A percentile compares a stretch with the other conserved stretches of the same genome.
Evolutionary conservation across 2,329 filamentous ascomycete species (phyloP).

Genomic region (Lasiodiplodia citricola): DNA sequence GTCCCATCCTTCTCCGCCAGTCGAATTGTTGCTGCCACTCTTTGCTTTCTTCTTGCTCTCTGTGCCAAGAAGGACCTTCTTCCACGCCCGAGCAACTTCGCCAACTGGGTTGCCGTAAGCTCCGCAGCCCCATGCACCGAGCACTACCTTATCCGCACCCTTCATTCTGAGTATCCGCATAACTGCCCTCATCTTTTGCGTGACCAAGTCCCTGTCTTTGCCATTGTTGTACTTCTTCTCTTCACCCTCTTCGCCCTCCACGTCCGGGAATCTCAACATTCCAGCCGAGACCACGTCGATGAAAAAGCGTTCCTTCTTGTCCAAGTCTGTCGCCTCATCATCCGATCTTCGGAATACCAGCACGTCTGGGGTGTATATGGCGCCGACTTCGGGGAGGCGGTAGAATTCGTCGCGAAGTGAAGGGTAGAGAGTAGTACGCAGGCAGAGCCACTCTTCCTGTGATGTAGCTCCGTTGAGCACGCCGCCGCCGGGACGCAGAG

Average conservation of each 20-base stretch:
- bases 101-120: constrained; percentile 66
- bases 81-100: constrained; percentile 64
- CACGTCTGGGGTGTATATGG: constrained; percentile 63
- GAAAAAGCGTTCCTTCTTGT: constrained; percentile 60
- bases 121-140: constrained; percentile 70
- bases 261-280: constrained; percentile 64
- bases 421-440: constrained; percentile 64
- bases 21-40: constrained; percentile 25
- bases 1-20: constrained; percentile 46
- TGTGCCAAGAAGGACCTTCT: constrained; percentile 46
- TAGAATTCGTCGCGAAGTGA: constrained; percentile 65
- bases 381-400: constrained; percentile 63
- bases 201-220: constrained; percentile 57
- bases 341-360: constrained; percentile 60
- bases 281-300: constrained; percentile 64
- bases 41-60: constrained; percentile 31
- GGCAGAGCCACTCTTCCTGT: constrained; percentile 67
- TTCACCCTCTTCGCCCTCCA: constrained; percentile 42
- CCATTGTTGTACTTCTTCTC: constrained; percentile 49
- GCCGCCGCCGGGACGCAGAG: constrained; percentile 65
- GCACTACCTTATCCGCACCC: constrained; percentile 57
- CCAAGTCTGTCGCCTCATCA: constrained; percentile 44
- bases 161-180: constrained; percentile 57
- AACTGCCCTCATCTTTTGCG: constrained; percentile 63
- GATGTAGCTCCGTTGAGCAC: constrained; percentile 64